phyloP scores from a whole-genome alignment of 345 rosid genomes.

The Angophora floribunda region DNA sequence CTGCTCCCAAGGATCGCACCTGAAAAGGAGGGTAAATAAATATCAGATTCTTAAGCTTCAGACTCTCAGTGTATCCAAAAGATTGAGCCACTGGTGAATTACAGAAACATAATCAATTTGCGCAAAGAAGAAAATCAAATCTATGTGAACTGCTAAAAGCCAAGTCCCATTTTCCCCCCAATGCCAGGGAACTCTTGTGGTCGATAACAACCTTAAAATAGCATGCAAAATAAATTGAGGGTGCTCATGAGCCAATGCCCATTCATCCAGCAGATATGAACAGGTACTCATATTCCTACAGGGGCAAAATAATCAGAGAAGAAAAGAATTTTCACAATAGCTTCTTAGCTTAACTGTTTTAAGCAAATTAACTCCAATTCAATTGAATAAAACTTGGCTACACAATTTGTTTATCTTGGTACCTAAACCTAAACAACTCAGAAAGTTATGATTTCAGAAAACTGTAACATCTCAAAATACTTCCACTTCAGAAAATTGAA shows the following conservation, averaged over 20 bases:
- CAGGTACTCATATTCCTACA: neutral
- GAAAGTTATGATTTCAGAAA: neutral
- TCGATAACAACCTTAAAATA: neutral
- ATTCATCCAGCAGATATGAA: neutral
- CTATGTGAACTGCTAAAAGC: neutral
- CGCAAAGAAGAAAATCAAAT: neutral
- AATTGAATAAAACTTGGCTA: neutral
- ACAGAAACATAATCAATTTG: neutral
- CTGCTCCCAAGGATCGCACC: constrained; percentile 96
- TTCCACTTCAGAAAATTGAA: neutral
- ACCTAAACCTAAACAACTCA: neutral
- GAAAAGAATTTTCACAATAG: neutral
- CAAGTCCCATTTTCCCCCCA: neutral
- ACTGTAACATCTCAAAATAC: neutral
- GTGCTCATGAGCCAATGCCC: neutral
- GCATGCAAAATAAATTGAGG: neutral
- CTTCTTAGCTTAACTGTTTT: neutral
- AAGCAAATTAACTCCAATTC: neutral
- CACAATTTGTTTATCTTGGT: neutral
- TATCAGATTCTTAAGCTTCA: neutral
- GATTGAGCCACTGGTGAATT: neutral
- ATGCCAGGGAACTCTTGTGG: neutral
- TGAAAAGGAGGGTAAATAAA: constrained; percentile 5
- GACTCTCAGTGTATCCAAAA: neutral
- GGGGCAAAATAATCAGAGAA: neutral